Evolutionary conservation across 192 early-diverging fungal species (phyloP), one percentile per base, ranked within the genome.

Genomic region (Allomyces macrogynus): DNA sequence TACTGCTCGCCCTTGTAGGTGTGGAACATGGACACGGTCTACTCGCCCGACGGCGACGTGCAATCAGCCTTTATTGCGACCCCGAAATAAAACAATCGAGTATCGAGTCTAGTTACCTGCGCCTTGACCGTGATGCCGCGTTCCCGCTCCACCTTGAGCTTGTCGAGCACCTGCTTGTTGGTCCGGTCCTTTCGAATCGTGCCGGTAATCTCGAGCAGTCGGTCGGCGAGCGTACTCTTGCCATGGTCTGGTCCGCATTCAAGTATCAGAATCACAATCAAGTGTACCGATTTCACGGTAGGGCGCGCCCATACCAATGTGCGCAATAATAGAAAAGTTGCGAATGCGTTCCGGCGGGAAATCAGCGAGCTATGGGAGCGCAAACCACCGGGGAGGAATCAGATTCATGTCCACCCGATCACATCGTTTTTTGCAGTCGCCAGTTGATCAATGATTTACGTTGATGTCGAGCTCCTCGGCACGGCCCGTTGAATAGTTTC

Each of bases 91-190:
- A 60, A 12, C 2, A 54, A 24, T 18, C 8, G 64, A 43, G 44
- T n/a, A 23, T 25, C 10, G 27, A 40, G 49, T 16, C 20, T 64
- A 49, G 24, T 64, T 68, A 84, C 84, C 83, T 95, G 92, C 22
- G 95, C 95, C 73, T 98, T 98, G 63, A 98, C 91, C 9, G 95
- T 98, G 64, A 98, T 98, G 24, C 95, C 95, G 43, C 95, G 81
- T 66, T 96, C 93, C 1, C 90, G 75, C 68, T 98, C 95, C 3
- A 97, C 94, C 70, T 89, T 91, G 0, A 98, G 80, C 74, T 94
- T 98, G 65, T 98, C 95, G 40, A 98, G 73, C 4, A 98, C 90
- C 69, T 96, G 95, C 67, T 89, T 88, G 68, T 91, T 89, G 27
- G 74, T 77, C 63, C 72, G 77, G 32, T 76, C 72, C 57, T 81